A percentile compares a stretch with the other conserved stretches of the same genome.
phyloP scores from a whole-genome alignment of 345 rosid species.

The Gossypium thurberi region DNA sequence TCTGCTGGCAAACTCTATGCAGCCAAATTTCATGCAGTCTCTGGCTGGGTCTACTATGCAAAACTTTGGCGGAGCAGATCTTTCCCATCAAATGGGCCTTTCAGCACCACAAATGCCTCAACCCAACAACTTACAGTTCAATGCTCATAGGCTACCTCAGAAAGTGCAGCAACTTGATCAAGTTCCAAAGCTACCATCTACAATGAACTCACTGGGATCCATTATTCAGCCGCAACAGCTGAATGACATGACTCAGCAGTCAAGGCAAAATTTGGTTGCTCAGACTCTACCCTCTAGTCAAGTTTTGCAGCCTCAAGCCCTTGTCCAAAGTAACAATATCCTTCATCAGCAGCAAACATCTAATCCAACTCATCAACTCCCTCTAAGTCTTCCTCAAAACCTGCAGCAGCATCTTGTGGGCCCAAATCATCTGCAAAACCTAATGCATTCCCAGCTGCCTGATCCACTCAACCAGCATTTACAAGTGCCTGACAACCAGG shows the following conservation, averaged over 20 bases:
- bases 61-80: constrained; percentile 21
- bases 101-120: constrained; percentile 18
- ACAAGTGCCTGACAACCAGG: constrained; percentile 45
- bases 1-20: constrained; percentile 40
- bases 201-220: not conserved
- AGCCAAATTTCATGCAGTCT: constrained; percentile 35
- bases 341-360: constrained; percentile 37
- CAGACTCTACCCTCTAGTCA: constrained; percentile 37
- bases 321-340: constrained; percentile 29
- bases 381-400: constrained; percentile 42
- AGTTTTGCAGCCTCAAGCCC: constrained; percentile 44
- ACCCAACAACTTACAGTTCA: constrained; percentile 26
- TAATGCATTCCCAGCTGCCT: constrained; percentile 34
- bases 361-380: constrained; percentile 37
- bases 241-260: constrained; percentile 38
- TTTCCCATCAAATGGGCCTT: constrained; percentile 27
- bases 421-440: constrained; percentile 40
- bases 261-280: constrained; percentile 38
- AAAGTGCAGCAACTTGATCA: constrained; percentile 24
- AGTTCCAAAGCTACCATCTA: constrained; percentile 27
- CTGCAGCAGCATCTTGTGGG: constrained; percentile 38
- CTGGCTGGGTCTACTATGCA: constrained; percentile 6
- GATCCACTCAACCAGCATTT: constrained; percentile 41
- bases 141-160: constrained; percentile 20
- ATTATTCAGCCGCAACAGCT: constrained; percentile 15